These are phyloP conservation scores for Ruellia speciosa DNA, from an alignment of 305 asterid species.

Conservation along the genomic window DNA sequence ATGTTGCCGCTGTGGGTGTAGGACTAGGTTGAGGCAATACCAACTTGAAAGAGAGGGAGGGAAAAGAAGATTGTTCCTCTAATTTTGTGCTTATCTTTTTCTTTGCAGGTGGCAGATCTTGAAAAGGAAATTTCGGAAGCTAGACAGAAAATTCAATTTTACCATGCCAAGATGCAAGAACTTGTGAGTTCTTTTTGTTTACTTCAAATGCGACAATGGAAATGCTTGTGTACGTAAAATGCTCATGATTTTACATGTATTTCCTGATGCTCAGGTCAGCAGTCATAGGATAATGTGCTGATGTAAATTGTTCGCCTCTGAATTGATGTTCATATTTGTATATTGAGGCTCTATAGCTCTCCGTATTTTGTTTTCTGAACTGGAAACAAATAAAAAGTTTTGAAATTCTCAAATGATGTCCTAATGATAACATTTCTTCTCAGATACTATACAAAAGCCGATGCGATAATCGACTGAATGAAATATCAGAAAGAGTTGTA, in stretches of 20 bases:
- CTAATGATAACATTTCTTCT: constrained; percentile 27
- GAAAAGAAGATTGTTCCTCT: constrained; percentile 5
- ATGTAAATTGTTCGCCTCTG: background rate
- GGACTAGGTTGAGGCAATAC: background rate
- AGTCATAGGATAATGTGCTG: background rate
- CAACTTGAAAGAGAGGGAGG: background rate
- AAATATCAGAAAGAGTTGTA: constrained; percentile 76
- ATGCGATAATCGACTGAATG: constrained; percentile 87
- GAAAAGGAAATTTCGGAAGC: constrained; percentile 91
- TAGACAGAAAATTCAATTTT: constrained; percentile 76
- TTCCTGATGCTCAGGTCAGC: background rate
- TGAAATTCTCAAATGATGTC: constrained; percentile 5
- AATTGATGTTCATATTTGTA: background rate
- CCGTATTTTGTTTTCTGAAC: background rate
- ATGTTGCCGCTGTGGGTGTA: too few relatives aligned
- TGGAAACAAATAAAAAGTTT: background rate
- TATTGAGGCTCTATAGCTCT: background rate
- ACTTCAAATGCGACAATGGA: constrained; percentile 11
- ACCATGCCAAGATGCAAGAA: constrained; percentile 92
- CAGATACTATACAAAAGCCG: constrained; percentile 91
- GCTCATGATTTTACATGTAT: background rate
- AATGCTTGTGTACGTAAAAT: constrained; percentile 7
- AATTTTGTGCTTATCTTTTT: constrained; percentile 20
- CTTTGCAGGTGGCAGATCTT: constrained; percentile 74
- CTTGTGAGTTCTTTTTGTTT: constrained; percentile 53